Evolutionary conservation across 169 alveolate species (phyloP), one percentile per base, ranked within the genome.

Genomic region (Blepharisma undulans): DNA sequence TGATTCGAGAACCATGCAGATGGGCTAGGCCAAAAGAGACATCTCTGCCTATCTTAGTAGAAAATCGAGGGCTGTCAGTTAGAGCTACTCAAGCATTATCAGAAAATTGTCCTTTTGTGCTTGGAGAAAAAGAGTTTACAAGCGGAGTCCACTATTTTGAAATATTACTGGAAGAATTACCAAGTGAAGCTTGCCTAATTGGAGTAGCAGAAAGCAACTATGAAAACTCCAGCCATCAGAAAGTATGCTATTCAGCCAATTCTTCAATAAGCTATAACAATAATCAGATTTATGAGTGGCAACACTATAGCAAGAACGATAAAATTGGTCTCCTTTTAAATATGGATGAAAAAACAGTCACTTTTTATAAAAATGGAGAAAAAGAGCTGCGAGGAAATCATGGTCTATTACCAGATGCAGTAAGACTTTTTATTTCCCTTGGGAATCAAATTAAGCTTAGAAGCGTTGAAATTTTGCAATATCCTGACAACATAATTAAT

Each of bases 301-400:
- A 82, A n/a, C 61, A 77, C 0, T 82, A 4, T 32, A 34, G 76
- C 4, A 10, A 76, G 6, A 77, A 36, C 5, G 92, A 88, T 48
- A 76, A 18, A 34, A 33, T 88, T 76, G 92, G 92, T 10, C 14
- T 88, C 16, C 30, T 88, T 10, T 71, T 88, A 8, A 72, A 88
- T 25, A 76, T 88, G 87, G 87, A 74, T 72, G 34, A 76, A 2
- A 88, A 88, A 76, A 76, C 74, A 34, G 87, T 88, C 22, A 19
- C 33, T 21, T 88, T 88, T 76, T 88, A 76, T 30, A 88, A 36
- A 76, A 88, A 88, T 18, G 87, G 87, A 14, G 72, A 30, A 19
- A 72, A 22, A 76, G 25, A 76, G 59, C 59, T 33, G 6, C 16
- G 72, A 76, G 87, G 30, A 25, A n/a, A 25, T 12, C 29, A 29